Evolutionary conservation across 306 rosid genomes (phyloP).

Genomic region (Quercus parvula): DNA sequence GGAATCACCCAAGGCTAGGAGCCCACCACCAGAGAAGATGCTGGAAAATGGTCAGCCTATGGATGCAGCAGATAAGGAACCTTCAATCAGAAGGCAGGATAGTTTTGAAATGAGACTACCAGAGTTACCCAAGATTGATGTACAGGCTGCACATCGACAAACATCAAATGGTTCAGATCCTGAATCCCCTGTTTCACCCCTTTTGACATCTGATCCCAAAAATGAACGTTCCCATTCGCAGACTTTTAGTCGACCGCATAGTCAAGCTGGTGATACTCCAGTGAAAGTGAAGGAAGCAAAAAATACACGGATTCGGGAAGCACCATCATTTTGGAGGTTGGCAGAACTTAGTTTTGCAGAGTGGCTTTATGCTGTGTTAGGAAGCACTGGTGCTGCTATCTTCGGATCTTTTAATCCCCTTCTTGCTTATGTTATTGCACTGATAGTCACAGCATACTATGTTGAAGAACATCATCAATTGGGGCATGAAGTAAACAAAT

Average conservation of each 20-base stretch:
- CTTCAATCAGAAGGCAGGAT: conserved; percentile 85
- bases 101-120: conserved; percentile 98
- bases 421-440: conserved; percentile 92
- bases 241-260: conserved; percentile 90
- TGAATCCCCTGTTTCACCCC: conserved; percentile 96
- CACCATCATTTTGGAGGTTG: conserved; percentile 93
- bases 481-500: conserved; percentile 63
- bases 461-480: conserved; percentile 35
- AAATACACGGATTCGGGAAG: conserved; percentile 46
- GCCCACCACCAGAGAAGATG: conserved; percentile 91
- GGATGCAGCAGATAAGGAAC: conserved; percentile 79
- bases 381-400: conserved; percentile 96
- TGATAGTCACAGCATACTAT: conserved; percentile 83
- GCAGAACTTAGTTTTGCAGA: conserved; percentile 96
- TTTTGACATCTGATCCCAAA: conserved; percentile 93
- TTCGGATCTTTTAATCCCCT: conserved; percentile 99
- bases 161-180: conserved; percentile 88
- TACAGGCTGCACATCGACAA: conserved; percentile 67
- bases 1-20: conserved; percentile 75
- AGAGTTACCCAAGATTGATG: conserved; percentile 91
- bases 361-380: conserved; percentile 98
- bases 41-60: conserved; percentile 74
- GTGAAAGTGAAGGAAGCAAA: conserved; percentile 45
- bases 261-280: conserved; percentile 71
- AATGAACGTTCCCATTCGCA: conserved; percentile 99